phyloP scores from a whole-genome alignment of 208 protist species.

The Leishmania arabica region DNA sequence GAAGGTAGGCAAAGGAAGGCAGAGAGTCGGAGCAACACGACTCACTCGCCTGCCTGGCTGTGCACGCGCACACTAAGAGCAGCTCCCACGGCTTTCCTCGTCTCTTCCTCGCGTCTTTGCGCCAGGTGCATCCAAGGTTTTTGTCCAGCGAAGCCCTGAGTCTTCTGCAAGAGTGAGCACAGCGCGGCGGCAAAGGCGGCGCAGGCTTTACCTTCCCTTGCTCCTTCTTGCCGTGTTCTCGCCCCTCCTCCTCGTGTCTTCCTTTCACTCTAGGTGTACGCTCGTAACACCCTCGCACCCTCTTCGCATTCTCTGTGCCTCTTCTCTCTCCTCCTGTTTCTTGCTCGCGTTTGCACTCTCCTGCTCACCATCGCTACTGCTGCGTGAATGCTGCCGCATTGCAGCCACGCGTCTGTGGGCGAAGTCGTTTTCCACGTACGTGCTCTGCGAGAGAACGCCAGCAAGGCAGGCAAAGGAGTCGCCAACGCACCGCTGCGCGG shows the following conservation, averaged over 20 bases:
- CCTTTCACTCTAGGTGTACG: background rate
- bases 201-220: background rate
- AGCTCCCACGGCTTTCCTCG: background rate
- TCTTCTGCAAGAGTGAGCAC: background rate
- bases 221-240: background rate
- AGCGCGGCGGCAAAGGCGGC: background rate
- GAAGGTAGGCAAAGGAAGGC: background rate
- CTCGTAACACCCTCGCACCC: background rate
- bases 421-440: background rate
- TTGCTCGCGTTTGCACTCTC: background rate
- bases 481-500: background rate
- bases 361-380: background rate
- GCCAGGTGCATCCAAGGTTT: background rate
- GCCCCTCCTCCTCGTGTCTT: background rate
- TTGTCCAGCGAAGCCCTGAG: background rate
- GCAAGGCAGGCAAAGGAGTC: background rate
- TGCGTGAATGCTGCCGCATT: background rate
- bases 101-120: background rate
- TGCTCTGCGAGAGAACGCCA: background rate
- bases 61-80: background rate
- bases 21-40: background rate
- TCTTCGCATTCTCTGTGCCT: background rate
- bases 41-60: background rate
- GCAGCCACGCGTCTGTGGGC: background rate
- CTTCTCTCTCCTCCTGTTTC: slow-evolving; percentile 10